Evolutionary conservation across 768 basidiomycete species (phyloP), one percentile per base, ranked within the genome.

Genomic region (Kwoniella bestiolae): DNA sequence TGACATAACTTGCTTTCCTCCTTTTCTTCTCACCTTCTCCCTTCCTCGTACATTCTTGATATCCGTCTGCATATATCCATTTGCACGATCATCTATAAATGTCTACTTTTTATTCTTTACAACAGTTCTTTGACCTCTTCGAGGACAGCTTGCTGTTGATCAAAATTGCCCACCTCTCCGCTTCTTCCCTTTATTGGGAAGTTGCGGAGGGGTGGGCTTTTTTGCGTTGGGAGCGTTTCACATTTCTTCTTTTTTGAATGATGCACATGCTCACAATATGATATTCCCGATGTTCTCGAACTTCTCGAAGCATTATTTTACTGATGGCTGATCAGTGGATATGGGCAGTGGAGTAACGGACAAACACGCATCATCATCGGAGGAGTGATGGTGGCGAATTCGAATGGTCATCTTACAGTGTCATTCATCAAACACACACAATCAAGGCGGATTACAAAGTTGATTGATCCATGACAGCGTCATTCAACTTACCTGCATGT

Each of bases 201-300:
- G 58, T n/a, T 8, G 60, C 26, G 31, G 56, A 61, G 69, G 63
- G 69, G 62, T 70, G 69, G 69, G 69, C 69, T 70, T 70, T 70
- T 70, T 70, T 70, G 69, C 69, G 69, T 70, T 64, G 23, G 66
- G 69, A 49, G 41, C 62, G 8, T 50, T 26, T n/a, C 44, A 46
- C 45, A n/a, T 35, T 26, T 18, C 14, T 2, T 21, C 41, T 47
- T 26, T 58, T 53, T 3, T 2, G n/a, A 41, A 18, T 41, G 12
- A 41, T 41, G 18, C 38, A 16, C 38, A 41, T 41, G n/a, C n/a
- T n/a, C n/a, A n/a, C 38, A 41, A 41, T 16, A 41, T 18, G 38
- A 41, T 41, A 18, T 14, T 41, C 38, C 3, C 18, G 38, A 41
- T 41, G 38, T 41, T 14, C 18, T 18, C 38, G 38, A 18, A 14